Percentiles rank a stretch among this genome's conserved stretches.
Evolutionary conservation across 495 filamentous ascomycete species (phyloP).

Genomic region (Penicillium herquei): DNA sequence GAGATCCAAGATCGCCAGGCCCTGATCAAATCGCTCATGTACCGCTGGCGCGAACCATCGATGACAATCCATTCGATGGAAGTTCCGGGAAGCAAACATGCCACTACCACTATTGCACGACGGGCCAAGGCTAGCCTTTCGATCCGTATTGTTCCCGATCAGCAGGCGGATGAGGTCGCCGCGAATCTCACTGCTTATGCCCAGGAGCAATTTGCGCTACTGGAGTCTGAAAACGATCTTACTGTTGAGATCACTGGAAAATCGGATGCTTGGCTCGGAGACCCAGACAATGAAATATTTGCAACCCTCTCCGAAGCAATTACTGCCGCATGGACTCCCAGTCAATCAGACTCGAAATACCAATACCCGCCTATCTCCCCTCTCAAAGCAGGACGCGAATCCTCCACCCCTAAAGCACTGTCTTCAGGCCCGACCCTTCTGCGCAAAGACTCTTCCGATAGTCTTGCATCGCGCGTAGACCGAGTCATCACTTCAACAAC

Average conservation of each 20-base stretch:
- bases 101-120: conserved; percentile 84
- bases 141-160: conserved; percentile 88
- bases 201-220: conserved; percentile 63
- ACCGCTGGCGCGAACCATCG: conserved; percentile 93
- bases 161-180: conserved; percentile 74
- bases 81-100: conserved; percentile 57
- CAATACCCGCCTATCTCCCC: conserved; percentile 30
- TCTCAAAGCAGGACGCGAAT: conserved; percentile 11
- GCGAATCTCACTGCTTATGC: conserved; percentile 64
- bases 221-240: conserved; percentile 77
- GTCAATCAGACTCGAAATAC: conserved; percentile 28
- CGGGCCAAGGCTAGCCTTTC: conserved; percentile 83
- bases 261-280: conserved; percentile 94
- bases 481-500: conserved; percentile 47
- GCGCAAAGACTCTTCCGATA: conserved; percentile 44
- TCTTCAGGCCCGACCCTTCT: conserved; percentile 20
- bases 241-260: conserved; percentile 84
- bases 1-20: conserved; percentile 62
- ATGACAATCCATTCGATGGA: conserved; percentile 91
- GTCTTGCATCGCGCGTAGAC: conserved; percentile 46
- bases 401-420: conserved; percentile 13
- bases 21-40: conserved; percentile 78
- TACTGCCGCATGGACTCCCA: conserved; percentile 68
- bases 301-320: conserved; percentile 84
- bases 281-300: conserved; percentile 88